These are phyloP conservation scores for Cystodermella granulosa DNA, from an alignment of 1,284 basidiomycete species.

Conservation along the genomic window DNA sequence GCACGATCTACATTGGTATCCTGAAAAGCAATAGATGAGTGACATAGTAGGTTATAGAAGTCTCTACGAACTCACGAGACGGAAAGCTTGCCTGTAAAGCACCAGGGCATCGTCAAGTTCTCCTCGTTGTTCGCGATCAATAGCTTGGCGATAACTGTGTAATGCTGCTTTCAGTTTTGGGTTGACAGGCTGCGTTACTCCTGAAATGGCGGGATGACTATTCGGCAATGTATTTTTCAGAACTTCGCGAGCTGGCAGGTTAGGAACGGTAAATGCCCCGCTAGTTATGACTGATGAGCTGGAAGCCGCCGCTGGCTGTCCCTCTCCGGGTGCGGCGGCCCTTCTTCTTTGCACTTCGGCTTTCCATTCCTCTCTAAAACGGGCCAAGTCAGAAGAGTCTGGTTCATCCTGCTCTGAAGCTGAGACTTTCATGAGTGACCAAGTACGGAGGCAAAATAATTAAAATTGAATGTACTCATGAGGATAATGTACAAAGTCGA, in stretches of 20 bases:
- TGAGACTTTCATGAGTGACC: not conserved
- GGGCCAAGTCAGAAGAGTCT: conserved; percentile 50
- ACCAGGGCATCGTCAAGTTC: conserved; percentile 68
- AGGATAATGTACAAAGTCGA: too few relatives aligned
- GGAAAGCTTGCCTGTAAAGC: conserved; percentile 76
- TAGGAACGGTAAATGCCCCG: too few relatives aligned
- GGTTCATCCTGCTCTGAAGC: too few relatives aligned
- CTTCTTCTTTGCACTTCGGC: conserved; percentile 56
- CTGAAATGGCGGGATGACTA: too few relatives aligned
- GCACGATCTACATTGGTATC: conserved; percentile 64
- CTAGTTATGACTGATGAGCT: too few relatives aligned
- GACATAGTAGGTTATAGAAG: conserved; percentile 2
- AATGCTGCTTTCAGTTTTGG: conserved; percentile 49
- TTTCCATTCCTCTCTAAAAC: conserved; percentile 72
- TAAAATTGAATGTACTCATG: not conserved
- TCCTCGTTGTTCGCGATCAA: conserved; percentile 67
- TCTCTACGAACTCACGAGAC: conserved; percentile 39
- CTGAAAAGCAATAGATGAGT: conserved; percentile 19
- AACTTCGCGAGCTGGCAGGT: too few relatives aligned
- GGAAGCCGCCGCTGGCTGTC: conserved; percentile 7
- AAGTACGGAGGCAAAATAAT: not conserved
- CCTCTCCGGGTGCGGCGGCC: conserved; percentile 9
- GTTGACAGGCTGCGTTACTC: too few relatives aligned
- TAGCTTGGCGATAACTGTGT: conserved; percentile 63
- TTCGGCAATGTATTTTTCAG: too few relatives aligned